Percentiles rank a stretch among this genome's conserved stretches.
phyloP scores from a whole-genome alignment of 2,329 filamentous ascomycete species.

The Trichoderma sp. region DNA sequence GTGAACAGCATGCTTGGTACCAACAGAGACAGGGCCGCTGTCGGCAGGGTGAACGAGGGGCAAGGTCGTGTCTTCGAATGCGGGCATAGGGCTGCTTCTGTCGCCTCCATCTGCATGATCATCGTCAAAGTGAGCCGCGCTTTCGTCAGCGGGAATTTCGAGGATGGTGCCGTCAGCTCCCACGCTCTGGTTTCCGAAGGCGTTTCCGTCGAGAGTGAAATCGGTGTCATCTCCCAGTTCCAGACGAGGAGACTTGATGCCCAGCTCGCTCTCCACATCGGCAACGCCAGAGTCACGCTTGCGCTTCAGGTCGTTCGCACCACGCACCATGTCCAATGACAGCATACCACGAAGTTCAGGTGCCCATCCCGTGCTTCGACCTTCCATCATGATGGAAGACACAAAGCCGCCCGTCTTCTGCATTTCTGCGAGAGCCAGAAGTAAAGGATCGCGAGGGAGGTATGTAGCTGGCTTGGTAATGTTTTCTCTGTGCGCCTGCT shows the following conservation, averaged over 20 bases:
- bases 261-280: slow-evolving; percentile 68
- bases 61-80: slow-evolving; percentile 75
- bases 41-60: slow-evolving; percentile 78
- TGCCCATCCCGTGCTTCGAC: slow-evolving; percentile 76
- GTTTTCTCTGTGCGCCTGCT: slow-evolving; percentile 79
- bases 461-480: slow-evolving; percentile 82
- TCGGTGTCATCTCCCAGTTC: slow-evolving; percentile 67
- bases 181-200: slow-evolving; percentile 52
- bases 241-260: slow-evolving; percentile 66
- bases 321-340: slow-evolving; percentile 77
- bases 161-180: slow-evolving; percentile 60
- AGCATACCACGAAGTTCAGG: slow-evolving; percentile 89
- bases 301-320: slow-evolving; percentile 79
- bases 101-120: slow-evolving; percentile 44
- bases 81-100: slow-evolving; percentile 50
- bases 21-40: slow-evolving; percentile 80
- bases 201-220: slow-evolving; percentile 44
- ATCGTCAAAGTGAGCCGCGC: slow-evolving; percentile 44
- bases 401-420: slow-evolving; percentile 90
- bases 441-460: slow-evolving; percentile 79
- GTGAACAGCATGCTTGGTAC: slow-evolving; percentile 94
- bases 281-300: slow-evolving; percentile 88
- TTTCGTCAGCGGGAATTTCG: slow-evolving; percentile 62
- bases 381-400: slow-evolving; percentile 78
- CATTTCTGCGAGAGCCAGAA: slow-evolving; percentile 86